phyloP scores from a whole-genome alignment of 108 stramenopile genomes.

The Cyclotella atomus region DNA sequence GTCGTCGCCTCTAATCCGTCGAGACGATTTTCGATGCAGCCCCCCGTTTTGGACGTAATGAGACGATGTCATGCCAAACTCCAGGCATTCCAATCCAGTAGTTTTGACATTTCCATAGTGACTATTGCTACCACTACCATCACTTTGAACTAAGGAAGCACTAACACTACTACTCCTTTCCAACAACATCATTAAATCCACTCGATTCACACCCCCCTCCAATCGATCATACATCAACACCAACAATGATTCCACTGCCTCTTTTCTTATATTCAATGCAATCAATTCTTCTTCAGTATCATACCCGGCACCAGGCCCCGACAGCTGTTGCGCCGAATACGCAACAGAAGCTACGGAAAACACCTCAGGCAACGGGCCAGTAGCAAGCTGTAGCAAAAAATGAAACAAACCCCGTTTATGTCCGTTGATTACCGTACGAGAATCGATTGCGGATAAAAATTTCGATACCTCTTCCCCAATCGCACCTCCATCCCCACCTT shows the following conservation, averaged over 20 bases:
- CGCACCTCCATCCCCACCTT: not conserved
- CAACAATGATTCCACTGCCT: slow-evolving; percentile 65
- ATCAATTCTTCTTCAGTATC: no score
- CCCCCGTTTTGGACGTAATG: slow-evolving; percentile 1
- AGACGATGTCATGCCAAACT: slow-evolving; percentile 30
- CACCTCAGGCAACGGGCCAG: slow-evolving; percentile 19
- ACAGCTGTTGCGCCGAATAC: slow-evolving; percentile 21
- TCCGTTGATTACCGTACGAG: slow-evolving; percentile 19
- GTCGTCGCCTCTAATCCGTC: not conserved
- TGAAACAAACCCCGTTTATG: slow-evolving; percentile 36
- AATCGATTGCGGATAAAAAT: slow-evolving; percentile 13
- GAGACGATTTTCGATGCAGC: not conserved
- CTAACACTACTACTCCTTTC: not conserved
- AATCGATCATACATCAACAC: slow-evolving; percentile 63
- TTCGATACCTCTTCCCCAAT: slow-evolving; percentile 1
- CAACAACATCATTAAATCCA: slow-evolving; percentile 43
- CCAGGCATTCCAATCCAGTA: slow-evolving; percentile 8
- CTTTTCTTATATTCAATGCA: slow-evolving; percentile 30
- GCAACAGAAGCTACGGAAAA: slow-evolving; percentile 18
- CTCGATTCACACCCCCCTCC: slow-evolving; percentile 52
- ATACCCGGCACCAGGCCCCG: not conserved
- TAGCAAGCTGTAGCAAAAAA: slow-evolving; percentile 20
- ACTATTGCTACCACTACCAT: not conserved
- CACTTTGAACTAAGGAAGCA: not conserved
- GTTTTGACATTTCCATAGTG: not conserved